Percentiles rank a stretch among this genome's conserved stretches.
Evolutionary conservation across 2,329 filamentous ascomycete species (phyloP).

Genomic region (Alternaria ethzedia): DNA sequence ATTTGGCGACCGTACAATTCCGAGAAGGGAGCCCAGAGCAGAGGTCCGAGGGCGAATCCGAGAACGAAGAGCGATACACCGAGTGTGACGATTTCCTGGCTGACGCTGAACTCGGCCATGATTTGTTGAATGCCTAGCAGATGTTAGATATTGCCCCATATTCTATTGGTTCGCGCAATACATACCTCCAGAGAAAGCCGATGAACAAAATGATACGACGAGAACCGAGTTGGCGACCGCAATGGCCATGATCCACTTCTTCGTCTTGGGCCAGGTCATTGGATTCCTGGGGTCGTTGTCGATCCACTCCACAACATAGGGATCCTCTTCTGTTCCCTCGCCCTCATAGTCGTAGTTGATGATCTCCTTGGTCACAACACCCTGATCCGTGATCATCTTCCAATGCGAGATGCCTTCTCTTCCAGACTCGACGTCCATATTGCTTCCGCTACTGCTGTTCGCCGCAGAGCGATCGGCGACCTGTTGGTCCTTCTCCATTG

Average conservation of each 20-base stretch:
- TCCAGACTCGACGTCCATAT: conserved; percentile 43
- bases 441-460: conserved; percentile 3
- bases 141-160: not conserved
- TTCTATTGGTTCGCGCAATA: not conserved
- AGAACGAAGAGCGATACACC: conserved; percentile 53
- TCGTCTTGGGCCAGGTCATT: conserved; percentile 46
- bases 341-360: conserved; percentile 51
- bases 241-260: conserved; percentile 52
- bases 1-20: conserved; percentile 59
- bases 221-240: conserved; percentile 53
- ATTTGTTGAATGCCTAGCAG: conserved; percentile 45
- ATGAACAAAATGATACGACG: conserved; percentile 53
- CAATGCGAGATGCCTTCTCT: conserved; percentile 43
- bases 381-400: conserved; percentile 47
- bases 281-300: conserved; percentile 56
- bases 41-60: conserved; percentile 51
- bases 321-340: conserved; percentile 53
- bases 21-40: conserved; percentile 62
- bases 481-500: conserved; percentile 27
- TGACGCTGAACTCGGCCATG: conserved; percentile 48
- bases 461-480: conserved; percentile 14
- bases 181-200: conserved; percentile 49
- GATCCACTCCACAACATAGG: conserved; percentile 56
- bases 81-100: conserved; percentile 50
- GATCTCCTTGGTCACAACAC: conserved; percentile 46